These are phyloP conservation scores for Arabis hirsuta DNA, from an alignment of 345 rosid species.

Conservation along the genomic window DNA sequence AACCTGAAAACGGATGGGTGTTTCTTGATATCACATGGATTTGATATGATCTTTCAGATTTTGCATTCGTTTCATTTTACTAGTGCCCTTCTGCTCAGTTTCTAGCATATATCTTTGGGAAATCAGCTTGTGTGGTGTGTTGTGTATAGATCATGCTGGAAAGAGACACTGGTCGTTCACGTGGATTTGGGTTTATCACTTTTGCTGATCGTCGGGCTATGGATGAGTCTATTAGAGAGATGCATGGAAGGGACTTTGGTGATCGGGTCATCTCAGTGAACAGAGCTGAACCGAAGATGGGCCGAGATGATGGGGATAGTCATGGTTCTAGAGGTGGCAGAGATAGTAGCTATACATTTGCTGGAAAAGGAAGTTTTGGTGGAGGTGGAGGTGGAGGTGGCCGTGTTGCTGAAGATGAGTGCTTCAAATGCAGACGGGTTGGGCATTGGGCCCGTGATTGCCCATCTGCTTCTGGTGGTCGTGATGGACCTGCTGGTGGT, in stretches of 20 bases:
- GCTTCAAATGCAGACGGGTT: constrained; percentile 91
- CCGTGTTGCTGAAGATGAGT: constrained; percentile 81
- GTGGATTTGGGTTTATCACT: constrained; percentile 97
- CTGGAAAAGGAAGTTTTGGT: constrained; percentile 44
- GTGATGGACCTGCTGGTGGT: constrained; percentile 71
- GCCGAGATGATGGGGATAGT: constrained; percentile 67
- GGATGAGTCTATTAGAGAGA: constrained; percentile 96
- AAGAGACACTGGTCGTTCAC: constrained; percentile 93
- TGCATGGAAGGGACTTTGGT: constrained; percentile 94
- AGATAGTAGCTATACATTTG: constrained; percentile 59
- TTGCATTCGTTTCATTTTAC: constrained; percentile 33
- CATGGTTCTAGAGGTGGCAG: constrained; percentile 86
- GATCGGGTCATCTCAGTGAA: constrained; percentile 92
- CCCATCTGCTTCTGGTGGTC: constrained; percentile 82
- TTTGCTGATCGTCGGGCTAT: constrained; percentile 89
- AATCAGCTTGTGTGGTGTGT: constrained; percentile 48
- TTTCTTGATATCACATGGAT: constrained; percentile 33
- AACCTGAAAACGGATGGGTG: constrained; percentile 34
- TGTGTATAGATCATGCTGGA: constrained; percentile 90
- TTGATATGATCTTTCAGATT: constrained; percentile 35
- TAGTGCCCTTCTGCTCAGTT: constrained; percentile 38
- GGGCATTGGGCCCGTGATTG: constrained; percentile 99
- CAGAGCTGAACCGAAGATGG: constrained; percentile 93
- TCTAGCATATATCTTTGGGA: constrained; percentile 36
- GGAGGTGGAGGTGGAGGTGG: constrained; percentile 71